These are phyloP conservation scores for Mrakia blollopis DNA, from an alignment of 768 basidiomycete genomes.

Conservation along the genomic window DNA sequence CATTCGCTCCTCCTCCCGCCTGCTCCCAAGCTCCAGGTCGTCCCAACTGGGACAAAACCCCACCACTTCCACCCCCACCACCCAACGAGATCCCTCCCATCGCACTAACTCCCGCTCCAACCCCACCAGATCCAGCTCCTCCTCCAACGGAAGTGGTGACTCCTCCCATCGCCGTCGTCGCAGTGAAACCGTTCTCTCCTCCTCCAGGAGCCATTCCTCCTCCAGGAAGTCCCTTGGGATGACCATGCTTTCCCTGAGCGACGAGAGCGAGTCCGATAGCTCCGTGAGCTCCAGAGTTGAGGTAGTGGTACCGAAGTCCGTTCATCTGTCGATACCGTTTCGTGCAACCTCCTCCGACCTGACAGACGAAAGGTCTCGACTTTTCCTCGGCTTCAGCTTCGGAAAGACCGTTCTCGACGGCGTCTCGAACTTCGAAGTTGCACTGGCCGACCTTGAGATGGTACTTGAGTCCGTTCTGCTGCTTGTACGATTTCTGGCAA, in stretches of 20 bases:
- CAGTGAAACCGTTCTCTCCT: slow-evolving; percentile 17
- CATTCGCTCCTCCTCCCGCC: slow-evolving; percentile 3
- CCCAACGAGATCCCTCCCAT: slow-evolving; percentile 10
- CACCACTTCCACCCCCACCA: neutral
- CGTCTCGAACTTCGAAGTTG: slow-evolving; percentile 83
- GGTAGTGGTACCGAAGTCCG: slow-evolving; percentile 27
- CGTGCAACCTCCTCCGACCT: slow-evolving; percentile 58
- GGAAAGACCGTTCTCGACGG: slow-evolving; percentile 51
- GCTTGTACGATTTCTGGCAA: slow-evolving; percentile 94
- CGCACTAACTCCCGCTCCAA: slow-evolving; percentile 11
- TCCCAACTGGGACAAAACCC: neutral
- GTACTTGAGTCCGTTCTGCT: slow-evolving; percentile 91
- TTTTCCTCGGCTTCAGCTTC: slow-evolving; percentile 79
- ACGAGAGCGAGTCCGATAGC: slow-evolving; percentile 78
- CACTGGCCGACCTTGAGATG: slow-evolving; percentile 78
- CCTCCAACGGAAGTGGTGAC: slow-evolving; percentile 22
- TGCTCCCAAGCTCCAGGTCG: slow-evolving; percentile 19
- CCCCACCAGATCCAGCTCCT: slow-evolving; percentile 2
- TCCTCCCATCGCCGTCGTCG: slow-evolving; percentile 1
- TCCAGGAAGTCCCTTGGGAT: slow-evolving; percentile 35
- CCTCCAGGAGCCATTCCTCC: slow-evolving; percentile 3
- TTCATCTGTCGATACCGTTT: slow-evolving; percentile 79
- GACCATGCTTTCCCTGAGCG: slow-evolving; percentile 52
- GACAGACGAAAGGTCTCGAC: slow-evolving; percentile 79
- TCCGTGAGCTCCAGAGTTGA: slow-evolving; percentile 85